These are phyloP conservation scores for Ophiostoma novo-ulmi DNA, from an alignment of 2,329 filamentous ascomycete genomes.

Conservation along the genomic window DNA sequence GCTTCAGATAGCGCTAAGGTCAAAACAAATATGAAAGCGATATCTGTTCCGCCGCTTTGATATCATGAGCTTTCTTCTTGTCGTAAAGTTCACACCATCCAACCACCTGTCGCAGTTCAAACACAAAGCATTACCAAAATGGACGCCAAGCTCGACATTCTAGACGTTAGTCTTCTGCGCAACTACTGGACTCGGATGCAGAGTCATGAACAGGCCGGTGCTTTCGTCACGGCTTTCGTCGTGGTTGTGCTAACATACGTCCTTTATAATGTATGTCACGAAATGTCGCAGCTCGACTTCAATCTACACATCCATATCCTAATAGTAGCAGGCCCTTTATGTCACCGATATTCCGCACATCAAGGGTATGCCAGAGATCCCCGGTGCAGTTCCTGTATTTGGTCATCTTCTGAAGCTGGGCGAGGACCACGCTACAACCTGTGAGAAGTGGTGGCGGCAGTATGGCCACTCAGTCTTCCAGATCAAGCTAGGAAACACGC, in stretches of 20 bases:
- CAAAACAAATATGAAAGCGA: neutral
- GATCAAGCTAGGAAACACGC: conserved; percentile 62
- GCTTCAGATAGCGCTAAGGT: neutral
- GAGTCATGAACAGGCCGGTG: conserved; percentile 23
- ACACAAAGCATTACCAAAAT: conserved; percentile 8
- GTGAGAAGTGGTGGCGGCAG: conserved; percentile 53
- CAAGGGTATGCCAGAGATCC: conserved; percentile 57
- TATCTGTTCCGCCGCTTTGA: neutral
- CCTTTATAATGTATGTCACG: conserved; percentile 21
- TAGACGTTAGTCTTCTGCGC: conserved; percentile 18
- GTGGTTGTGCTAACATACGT: conserved; percentile 22
- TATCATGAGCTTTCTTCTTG: neutral
- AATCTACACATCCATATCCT: neutral
- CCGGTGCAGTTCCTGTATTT: conserved; percentile 54
- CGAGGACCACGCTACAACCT: conserved; percentile 50
- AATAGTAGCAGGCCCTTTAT: conserved; percentile 32
- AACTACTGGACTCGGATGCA: conserved; percentile 24
- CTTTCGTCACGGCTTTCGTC: conserved; percentile 19
- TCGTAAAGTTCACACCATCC: neutral
- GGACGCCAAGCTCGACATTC: conserved; percentile 21
- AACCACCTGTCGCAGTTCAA: neutral
- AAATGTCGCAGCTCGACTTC: neutral
- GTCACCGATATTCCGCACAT: conserved; percentile 55
- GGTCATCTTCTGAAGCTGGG: conserved; percentile 60
- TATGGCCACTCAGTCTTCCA: conserved; percentile 60